A percentile compares a stretch with the other conserved stretches of the same genome.
phyloP scores from a whole-genome alignment of 1,139 yeast genomes.

The Debaryomyces singareniensis region DNA sequence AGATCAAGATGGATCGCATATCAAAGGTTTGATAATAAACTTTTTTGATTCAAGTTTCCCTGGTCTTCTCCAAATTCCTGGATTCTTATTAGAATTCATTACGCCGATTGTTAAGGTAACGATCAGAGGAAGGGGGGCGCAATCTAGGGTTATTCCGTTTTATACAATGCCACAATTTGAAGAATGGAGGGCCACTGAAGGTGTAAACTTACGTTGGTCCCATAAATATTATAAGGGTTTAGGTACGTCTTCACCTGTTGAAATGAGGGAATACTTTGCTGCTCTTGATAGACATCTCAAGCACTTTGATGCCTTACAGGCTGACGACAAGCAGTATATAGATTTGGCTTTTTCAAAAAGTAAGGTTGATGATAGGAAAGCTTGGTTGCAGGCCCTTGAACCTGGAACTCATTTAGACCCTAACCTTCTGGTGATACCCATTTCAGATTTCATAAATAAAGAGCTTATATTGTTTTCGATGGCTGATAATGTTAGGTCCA shows the following conservation, averaged over 20 bases:
- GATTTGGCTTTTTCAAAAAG: constrained; percentile 94
- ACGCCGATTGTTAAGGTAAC: constrained; percentile 96
- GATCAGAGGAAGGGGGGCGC: constrained; percentile 58
- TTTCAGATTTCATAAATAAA: constrained; percentile 89
- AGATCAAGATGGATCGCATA: constrained; percentile 99
- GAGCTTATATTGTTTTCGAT: constrained; percentile 91
- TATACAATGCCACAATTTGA: constrained; percentile 97
- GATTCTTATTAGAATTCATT: constrained; percentile 86
- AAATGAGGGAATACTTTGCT: constrained; percentile 85
- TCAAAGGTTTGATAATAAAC: constrained; percentile 91
- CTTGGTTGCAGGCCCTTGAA: constrained; percentile 83
- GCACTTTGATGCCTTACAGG: constrained; percentile 75
- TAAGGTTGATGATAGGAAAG: constrained; percentile 96
- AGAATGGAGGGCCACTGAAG: constrained; percentile 83
- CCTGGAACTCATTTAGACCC: constrained; percentile 96
- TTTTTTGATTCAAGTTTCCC: constrained; percentile 93
- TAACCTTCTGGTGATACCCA: constrained; percentile 70
- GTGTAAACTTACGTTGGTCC: constrained; percentile 72
- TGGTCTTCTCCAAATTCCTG: constrained; percentile 85
- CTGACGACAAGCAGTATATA: constrained; percentile 72
- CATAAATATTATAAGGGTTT: constrained; percentile 97
- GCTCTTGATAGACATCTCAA: constrained; percentile 84
- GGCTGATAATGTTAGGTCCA: constrained; percentile 95
- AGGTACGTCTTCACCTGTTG: constrained; percentile 84
- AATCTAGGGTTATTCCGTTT: constrained; percentile 56